Evolutionary conservation across 441 rosid genomes (phyloP).

Genomic region (Omphalea diandra): DNA sequence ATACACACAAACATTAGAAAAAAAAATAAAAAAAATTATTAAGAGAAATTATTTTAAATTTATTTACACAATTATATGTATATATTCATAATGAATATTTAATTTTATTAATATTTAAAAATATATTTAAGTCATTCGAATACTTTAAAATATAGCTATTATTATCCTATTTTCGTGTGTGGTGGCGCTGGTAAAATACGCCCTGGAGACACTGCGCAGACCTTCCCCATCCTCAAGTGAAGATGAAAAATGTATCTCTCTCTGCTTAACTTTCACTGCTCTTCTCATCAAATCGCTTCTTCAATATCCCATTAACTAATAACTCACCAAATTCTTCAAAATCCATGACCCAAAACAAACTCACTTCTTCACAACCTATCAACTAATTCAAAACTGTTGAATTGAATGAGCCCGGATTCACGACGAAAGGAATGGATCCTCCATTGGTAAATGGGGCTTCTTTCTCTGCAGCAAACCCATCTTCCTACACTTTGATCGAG

Average conservation of each 20-base stretch:
- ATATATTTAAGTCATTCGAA: too few relatives aligned
- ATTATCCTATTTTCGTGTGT: too few relatives aligned
- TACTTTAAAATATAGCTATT: too few relatives aligned
- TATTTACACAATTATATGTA: too few relatives aligned
- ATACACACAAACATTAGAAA: too few relatives aligned
- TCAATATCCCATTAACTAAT: neutral
- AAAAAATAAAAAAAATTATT: too few relatives aligned
- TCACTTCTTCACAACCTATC: neutral
- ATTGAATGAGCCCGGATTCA: slow-evolving; percentile 12
- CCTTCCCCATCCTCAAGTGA: slow-evolving; percentile 2
- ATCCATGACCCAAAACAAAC: neutral
- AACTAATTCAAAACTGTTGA: too few relatives aligned
- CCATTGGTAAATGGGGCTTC: slow-evolving; percentile 68
- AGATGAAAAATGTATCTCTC: neutral
- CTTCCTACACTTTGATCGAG: slow-evolving; percentile 71
- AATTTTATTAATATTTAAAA: too few relatives aligned
- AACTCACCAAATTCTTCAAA: neutral
- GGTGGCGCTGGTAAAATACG: too few relatives aligned
- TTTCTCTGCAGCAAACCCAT: slow-evolving; percentile 76
- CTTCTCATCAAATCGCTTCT: neutral
- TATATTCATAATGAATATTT: too few relatives aligned
- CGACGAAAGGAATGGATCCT: slow-evolving; percentile 66
- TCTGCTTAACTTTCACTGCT: neutral
- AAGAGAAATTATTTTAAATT: too few relatives aligned
- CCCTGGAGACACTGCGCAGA: slow-evolving; percentile 9